phyloP scores from a whole-genome alignment of 192 early-diverging fungal genomes.

The Rhizoclosmatium sp. region DNA sequence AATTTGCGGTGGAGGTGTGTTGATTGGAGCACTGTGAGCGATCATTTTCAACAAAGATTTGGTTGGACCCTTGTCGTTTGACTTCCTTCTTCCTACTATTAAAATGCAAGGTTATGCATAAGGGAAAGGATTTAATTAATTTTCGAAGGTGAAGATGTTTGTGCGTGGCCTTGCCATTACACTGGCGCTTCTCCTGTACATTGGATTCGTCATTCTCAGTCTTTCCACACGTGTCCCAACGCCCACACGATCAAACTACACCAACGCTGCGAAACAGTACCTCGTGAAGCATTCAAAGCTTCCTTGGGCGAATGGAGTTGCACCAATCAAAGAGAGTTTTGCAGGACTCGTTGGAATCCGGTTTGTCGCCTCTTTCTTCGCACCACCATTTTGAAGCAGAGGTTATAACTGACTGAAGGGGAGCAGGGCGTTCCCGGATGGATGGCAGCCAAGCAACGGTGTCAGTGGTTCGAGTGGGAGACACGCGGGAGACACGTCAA shows the following conservation, averaged over 20 bases:
- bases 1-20: too few species aligned
- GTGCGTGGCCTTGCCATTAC: too few species aligned
- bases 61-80: too few species aligned
- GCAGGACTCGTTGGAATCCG: constrained; percentile 23
- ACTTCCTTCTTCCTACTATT: too few species aligned
- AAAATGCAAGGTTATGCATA: too few species aligned
- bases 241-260: background rate
- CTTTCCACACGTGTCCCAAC: background rate
- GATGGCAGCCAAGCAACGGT: constrained; percentile 1
- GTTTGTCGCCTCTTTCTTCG: background rate
- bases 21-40: too few species aligned
- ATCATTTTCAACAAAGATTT: too few species aligned
- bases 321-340: constrained; percentile 23
- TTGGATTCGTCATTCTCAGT: background rate
- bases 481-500: background rate
- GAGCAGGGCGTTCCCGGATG: constrained; percentile 18
- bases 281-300: background rate
- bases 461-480: background rate
- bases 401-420: background rate
- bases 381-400: background rate
- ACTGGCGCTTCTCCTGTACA: too few species aligned
- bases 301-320: constrained; percentile 19
- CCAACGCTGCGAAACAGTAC: background rate
- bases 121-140: too few species aligned
- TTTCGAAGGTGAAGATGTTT: too few species aligned